phyloP scores from a whole-genome alignment of 129 eudicot genomes.

The Gnaphalium uliginosum region DNA sequence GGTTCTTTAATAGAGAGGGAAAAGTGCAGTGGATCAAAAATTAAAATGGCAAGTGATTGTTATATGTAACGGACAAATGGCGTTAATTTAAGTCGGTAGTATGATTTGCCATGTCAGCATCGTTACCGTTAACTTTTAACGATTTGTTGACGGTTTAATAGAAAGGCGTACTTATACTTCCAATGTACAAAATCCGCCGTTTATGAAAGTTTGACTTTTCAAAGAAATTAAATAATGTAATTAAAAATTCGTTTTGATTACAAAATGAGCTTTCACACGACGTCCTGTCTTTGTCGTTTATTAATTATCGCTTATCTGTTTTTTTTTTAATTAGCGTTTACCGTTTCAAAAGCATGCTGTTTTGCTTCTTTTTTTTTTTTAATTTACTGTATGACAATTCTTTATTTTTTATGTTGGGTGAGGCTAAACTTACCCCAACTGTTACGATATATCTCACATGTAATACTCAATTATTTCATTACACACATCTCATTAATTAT shows the following conservation, averaged over 20 bases:
- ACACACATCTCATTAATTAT: no score
- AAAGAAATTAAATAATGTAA: neutral
- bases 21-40: neutral
- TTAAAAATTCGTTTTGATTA: neutral
- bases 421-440: no score
- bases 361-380: no score
- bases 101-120: neutral
- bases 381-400: no score
- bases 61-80: neutral
- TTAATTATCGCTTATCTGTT: neutral
- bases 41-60: neutral
- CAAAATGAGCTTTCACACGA: neutral
- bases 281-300: neutral
- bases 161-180: no score
- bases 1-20: neutral
- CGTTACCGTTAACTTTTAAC: neutral
- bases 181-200: neutral
- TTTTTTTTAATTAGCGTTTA: neutral
- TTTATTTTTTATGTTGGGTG: no score
- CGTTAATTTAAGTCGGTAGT: neutral
- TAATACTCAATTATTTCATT: no score
- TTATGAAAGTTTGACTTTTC: constrained; percentile 5
- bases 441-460: no score
- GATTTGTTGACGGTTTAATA: neutral
- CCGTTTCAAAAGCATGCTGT: neutral